A percentile compares a stretch with the other conserved stretches of the same genome.
These are phyloP conservation scores for Euphorbia tirucalli DNA, from an alignment of 345 rosid genomes.

Conservation along the genomic window DNA sequence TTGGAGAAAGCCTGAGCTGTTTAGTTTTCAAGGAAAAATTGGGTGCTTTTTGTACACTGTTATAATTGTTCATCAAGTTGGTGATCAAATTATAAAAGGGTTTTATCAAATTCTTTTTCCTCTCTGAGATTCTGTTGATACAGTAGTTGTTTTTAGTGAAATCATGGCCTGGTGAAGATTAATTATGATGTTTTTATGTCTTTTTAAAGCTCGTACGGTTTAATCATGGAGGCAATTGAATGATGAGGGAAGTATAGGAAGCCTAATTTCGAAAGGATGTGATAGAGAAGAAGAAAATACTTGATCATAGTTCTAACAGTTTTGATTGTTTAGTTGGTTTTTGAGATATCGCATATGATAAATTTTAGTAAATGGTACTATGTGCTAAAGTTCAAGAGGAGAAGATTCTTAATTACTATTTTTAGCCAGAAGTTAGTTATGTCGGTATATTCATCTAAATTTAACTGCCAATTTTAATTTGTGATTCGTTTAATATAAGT, in stretches of 20 bases:
- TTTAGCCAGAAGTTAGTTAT: background rate
- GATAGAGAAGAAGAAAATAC: background rate
- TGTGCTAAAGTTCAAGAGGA: too few species aligned
- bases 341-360: background rate
- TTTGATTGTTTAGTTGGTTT: background rate
- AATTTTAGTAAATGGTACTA: background rate
- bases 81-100: background rate
- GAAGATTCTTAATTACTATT: background rate
- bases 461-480: background rate
- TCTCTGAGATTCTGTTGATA: background rate
- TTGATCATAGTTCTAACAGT: background rate
- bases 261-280: background rate
- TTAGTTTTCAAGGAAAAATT: constrained; percentile 12
- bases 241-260: background rate
- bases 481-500: background rate
- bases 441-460: background rate
- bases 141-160: background rate
- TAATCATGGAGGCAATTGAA: background rate
- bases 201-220: background rate
- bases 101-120: background rate
- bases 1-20: too few species aligned
- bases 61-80: background rate
- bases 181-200: background rate
- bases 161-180: background rate
- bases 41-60: background rate